Evolutionary conservation across 2,329 filamentous ascomycete genomes (phyloP).

Genomic region (Domatiomyces globalis): DNA sequence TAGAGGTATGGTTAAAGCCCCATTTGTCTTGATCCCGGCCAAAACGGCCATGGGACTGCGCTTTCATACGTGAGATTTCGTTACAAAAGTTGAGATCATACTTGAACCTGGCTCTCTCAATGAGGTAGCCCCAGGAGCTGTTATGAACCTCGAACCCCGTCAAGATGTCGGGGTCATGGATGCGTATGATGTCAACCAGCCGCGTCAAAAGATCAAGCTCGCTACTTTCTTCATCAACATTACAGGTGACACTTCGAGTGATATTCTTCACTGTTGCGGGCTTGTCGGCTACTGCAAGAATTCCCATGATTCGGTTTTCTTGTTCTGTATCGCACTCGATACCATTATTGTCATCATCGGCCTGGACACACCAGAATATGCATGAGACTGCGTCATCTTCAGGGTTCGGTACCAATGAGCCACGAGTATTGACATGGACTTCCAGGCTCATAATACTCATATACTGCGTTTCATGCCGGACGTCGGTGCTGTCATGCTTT

Average conservation of each 20-base stretch:
- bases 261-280: slow-evolving; percentile 47
- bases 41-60: slow-evolving; percentile 66
- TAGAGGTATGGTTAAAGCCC: slow-evolving; percentile 89
- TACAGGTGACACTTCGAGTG: slow-evolving; percentile 38
- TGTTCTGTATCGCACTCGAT: slow-evolving; percentile 28
- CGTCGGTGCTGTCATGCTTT: slow-evolving; percentile 56
- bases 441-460: slow-evolving; percentile 97
- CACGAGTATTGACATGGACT: slow-evolving; percentile 77
- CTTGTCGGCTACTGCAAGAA: slow-evolving; percentile 56
- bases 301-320: slow-evolving; percentile 40
- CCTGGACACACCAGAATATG: slow-evolving; percentile 80
- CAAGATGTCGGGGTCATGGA: slow-evolving; percentile 77
- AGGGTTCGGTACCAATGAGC: slow-evolving; percentile 69
- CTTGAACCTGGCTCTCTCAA: slow-evolving; percentile 71
- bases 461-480: slow-evolving; percentile 74
- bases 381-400: slow-evolving; percentile 78
- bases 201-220: slow-evolving; percentile 75
- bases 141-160: slow-evolving; percentile 93
- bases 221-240: slow-evolving; percentile 55
- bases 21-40: slow-evolving; percentile 78
- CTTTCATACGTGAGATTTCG: slow-evolving; percentile 79
- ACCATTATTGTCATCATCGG: slow-evolving; percentile 45
- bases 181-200: slow-evolving; percentile 75
- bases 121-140: slow-evolving; percentile 86
- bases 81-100: slow-evolving; percentile 86